Percentiles rank a stretch among this genome's conserved stretches.
Conservation (phyloP, 345 rosid species). For the Combretum micranthum region DNA sequence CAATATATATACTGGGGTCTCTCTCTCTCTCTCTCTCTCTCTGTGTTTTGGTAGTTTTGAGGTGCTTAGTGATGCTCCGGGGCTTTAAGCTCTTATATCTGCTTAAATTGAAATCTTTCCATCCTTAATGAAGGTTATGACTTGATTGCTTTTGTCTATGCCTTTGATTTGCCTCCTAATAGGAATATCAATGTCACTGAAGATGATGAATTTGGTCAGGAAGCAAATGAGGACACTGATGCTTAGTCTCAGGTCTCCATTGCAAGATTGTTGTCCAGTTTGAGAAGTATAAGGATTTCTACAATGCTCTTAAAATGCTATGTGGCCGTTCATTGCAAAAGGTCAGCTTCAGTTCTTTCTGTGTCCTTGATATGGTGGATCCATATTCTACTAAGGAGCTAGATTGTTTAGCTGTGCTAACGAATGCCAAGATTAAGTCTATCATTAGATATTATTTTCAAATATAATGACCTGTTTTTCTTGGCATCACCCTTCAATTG, state of each 20-base stretch:
- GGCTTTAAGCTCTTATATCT: neutral
- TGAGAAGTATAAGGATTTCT: conserved; percentile 65
- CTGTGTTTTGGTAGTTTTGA: too few relatives aligned
- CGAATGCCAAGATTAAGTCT: too few relatives aligned
- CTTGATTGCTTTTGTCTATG: conserved; percentile 7
- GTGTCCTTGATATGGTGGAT: neutral
- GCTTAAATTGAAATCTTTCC: neutral
- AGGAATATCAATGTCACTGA: conserved; percentile 88
- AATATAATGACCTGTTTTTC: neutral
- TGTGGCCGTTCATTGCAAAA: conserved; percentile 78
- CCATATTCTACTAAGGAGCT: neutral
- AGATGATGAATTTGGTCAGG: conserved; percentile 59
- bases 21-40: too few relatives aligned
- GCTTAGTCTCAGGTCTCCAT: conserved; percentile 71
- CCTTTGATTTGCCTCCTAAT: conserved; percentile 21
- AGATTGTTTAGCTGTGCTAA: neutral
- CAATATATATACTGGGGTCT: too few relatives aligned
- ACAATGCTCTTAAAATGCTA: conserved; percentile 65
- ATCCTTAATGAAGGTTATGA: too few relatives aligned
- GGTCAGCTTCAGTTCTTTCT: conserved; percentile 27
- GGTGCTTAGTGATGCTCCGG: neutral
- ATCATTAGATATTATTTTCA: neutral
- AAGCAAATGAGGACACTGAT: conserved; percentile 35
- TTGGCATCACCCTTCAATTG: too few relatives aligned
- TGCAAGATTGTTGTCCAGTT: conserved; percentile 91